Evolutionary conservation across 176 grass and related monocot species (phyloP), one percentile per base, ranked within the genome.

Genomic region (Oryza officinalis): DNA sequence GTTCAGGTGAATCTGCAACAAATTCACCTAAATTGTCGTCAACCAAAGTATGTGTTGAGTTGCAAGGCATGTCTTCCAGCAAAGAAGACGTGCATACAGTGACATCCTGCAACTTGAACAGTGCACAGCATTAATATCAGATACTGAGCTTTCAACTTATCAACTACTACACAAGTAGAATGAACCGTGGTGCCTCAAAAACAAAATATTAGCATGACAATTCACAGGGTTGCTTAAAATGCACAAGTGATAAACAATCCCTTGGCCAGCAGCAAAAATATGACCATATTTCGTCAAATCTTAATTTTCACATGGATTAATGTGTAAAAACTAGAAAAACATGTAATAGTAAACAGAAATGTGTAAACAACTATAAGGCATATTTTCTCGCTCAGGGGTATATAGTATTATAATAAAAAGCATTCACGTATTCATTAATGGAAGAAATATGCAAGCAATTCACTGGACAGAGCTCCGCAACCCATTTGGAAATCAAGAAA

Each of bases 1-100:
- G 83, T 80, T 87, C 69, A 88, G 85, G 83, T 81, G 92, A 97
- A 94, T 68, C 77, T 75, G 59, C 85, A 30, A 88, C 72, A 71
- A 81, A 35, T 65, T 85, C 89, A 87, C 59, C 83, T 33, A 76
- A 59, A 67, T 17, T 84, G 79, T 75, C 59, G 71, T 91, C 77
- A 69, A 84, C 63, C 38, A 79, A 80, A 45, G 75, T 74, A 69
- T 67, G 61, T 80, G 87, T 81, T 40, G 74, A 82, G 47, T 68
- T 23, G 61, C 10, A 63, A 75, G 47, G 64, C 17, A 77, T 40
- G 69, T 78, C 67, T 70, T 83, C 75, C 70, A 81, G 76, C 76
- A 83, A 77, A 12, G 76, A 66, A 86, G 70, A 73, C 27, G 54
- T 25, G 20, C 64, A 85, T 80, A 75, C 41, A 69, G 67, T 74